Conservation (phyloP, 2,329 filamentous ascomycete species). For the Cyphellophora europaea region DNA sequence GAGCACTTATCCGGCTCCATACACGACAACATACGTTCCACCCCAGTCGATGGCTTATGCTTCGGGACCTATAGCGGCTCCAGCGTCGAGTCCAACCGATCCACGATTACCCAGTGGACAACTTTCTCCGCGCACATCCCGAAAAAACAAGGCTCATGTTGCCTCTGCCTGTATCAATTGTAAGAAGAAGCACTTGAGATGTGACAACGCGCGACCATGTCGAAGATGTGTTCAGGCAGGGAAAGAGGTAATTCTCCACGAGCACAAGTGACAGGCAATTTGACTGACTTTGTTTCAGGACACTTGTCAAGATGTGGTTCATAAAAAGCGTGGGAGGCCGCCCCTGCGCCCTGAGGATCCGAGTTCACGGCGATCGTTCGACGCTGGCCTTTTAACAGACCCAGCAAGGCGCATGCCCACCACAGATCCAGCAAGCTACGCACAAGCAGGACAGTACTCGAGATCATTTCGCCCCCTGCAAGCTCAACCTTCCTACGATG, state of each 20-base stretch:
- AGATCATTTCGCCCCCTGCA: conserved; percentile 9
- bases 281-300: conserved; percentile 22
- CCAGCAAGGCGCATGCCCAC: conserved; percentile 5
- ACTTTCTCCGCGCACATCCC: conserved; percentile 27
- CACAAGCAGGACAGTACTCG: conserved; percentile 4
- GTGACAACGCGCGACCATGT: conserved; percentile 36
- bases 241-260: conserved; percentile 31
- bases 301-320: conserved; percentile 35
- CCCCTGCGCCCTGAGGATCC: conserved; percentile 32
- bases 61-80: conserved; percentile 10
- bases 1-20: too few relatives aligned
- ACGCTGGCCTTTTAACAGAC: conserved; percentile 3
- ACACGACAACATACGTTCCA: conserved; percentile 3
- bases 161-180: conserved; percentile 40
- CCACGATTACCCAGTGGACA: conserved; percentile 14
- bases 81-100: conserved; percentile 12
- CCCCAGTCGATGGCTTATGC: conserved; percentile 16
- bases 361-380: not conserved
- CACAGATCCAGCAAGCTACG: conserved; percentile 6
- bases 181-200: conserved; percentile 39
- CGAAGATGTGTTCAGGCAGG: conserved; percentile 35
- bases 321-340: conserved; percentile 37
- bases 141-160: conserved; percentile 38
- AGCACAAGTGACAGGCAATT: conserved; percentile 2
- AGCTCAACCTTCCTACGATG: conserved; percentile 5